A percentile compares a stretch with the other conserved stretches of the same genome.
These are phyloP conservation scores for Alternaria sp. DNA, from an alignment of 2,329 filamentous ascomycete genomes.

Conservation along the genomic window DNA sequence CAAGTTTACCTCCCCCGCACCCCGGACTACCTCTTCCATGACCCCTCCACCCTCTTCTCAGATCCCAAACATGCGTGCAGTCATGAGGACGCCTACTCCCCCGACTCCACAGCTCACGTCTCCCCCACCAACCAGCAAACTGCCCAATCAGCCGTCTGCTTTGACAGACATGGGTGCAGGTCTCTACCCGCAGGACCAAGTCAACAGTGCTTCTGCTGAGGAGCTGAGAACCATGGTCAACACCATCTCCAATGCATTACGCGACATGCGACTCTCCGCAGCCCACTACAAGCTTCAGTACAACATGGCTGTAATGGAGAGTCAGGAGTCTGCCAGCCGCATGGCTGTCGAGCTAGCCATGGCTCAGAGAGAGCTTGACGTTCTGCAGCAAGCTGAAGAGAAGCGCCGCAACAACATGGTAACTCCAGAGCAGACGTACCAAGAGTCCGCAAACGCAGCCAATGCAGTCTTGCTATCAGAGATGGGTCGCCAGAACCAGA, in stretches of 20 bases:
- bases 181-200: slow-evolving; percentile 58
- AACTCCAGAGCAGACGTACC: slow-evolving; percentile 59
- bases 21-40: slow-evolving; percentile 59
- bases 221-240: slow-evolving; percentile 62
- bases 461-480: slow-evolving; percentile 64
- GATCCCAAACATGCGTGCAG: slow-evolving; percentile 51
- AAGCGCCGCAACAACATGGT: slow-evolving; percentile 65
- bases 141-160: slow-evolving; percentile 33
- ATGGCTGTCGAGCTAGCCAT: slow-evolving; percentile 92
- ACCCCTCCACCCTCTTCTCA: slow-evolving; percentile 71
- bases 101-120: slow-evolving; percentile 57
- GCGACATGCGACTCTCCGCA: slow-evolving; percentile 78
- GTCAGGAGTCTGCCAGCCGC: slow-evolving; percentile 81
- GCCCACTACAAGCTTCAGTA: slow-evolving; percentile 92
- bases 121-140: slow-evolving; percentile 53
- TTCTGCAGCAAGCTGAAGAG: slow-evolving; percentile 76
- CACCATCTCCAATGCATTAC: slow-evolving; percentile 60
- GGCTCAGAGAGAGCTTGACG: slow-evolving; percentile 85
- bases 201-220: slow-evolving; percentile 59
- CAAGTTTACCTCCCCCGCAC: slow-evolving; percentile 50
- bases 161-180: slow-evolving; percentile 44
- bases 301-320: slow-evolving; percentile 82
- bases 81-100: slow-evolving; percentile 58
- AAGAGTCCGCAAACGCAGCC: slow-evolving; percentile 57
- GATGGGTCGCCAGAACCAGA: slow-evolving; percentile 64